Base-by-base conservation (phyloP, 805 yeast genomes). In the Sungouiozyma ichnusensis region DNA sequence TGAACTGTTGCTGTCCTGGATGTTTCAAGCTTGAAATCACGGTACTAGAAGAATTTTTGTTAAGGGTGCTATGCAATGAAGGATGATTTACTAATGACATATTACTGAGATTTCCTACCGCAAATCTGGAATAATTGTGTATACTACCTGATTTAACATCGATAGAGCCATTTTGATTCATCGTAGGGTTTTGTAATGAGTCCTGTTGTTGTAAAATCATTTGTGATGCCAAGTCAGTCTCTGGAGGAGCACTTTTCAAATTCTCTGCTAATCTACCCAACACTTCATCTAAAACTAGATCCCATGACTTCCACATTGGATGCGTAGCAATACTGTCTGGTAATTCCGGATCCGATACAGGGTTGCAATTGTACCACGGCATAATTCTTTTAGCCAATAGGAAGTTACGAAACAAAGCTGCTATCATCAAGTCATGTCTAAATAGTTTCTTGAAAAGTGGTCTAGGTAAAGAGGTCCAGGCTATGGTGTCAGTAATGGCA, bases 291-390 rank as follows among this genome's bases (percentile, higher is more conserved):
- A 92, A 81, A 0, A 98, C 97, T 48, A 92, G 68, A 57, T 92
- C 97, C 97, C 98, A 92, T 0, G 96, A 81, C 45, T 86, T 92
- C 98, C 98, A 92, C 85, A 92, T 80, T 4, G 94, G 78, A 57
- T 92, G 97, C 47, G 76, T 74, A 37, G 84, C 77, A 4, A 80
- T 75, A 13, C 77, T 67, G 42, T 86, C 92, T 0, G 98, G 97
- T 33, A 92, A 66, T 8, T 84, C 86, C 1, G 98, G 98, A 48
- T 86, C 94, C 15, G 95, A 85, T 2, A 88, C 78, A 1, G 98
- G 97, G 56, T 87, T 94, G 58, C 97, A 88, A 45, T 88, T 87
- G 50, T 83, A 79, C 52, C 82, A 79, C 2, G 95, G 87, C 97
- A 92, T 86, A 35, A 92, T 82, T 49, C 96, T 74, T 55, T 85